Evolutionary conservation across 2,329 filamentous ascomycete genomes (phyloP).

Genomic region (Dryadomyces quercivorus): DNA sequence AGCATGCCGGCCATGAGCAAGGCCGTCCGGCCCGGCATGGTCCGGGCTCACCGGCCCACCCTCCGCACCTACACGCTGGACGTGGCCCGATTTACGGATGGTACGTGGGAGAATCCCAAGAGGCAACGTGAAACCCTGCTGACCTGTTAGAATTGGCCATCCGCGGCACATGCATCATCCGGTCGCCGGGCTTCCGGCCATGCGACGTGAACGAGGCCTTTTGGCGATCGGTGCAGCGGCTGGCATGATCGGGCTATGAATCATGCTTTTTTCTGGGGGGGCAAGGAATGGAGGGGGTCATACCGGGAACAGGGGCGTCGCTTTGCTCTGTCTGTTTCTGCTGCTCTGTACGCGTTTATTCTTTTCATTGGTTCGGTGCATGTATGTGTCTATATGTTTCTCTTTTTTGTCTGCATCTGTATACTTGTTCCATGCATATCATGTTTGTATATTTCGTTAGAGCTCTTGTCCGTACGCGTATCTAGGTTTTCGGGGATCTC

Average conservation of each 20-base stretch:
- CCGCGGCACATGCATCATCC: constrained; percentile 18
- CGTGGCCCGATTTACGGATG: constrained; percentile 15
- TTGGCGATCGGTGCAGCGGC: constrained; percentile 4
- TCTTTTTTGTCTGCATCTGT: too few relatives aligned
- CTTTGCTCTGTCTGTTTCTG: background rate
- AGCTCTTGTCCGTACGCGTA: background rate
- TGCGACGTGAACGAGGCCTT: constrained; percentile 18
- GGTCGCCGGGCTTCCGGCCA: constrained; percentile 18
- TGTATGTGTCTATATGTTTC: too few relatives aligned
- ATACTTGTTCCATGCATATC: too few relatives aligned
- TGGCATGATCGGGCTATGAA: background rate
- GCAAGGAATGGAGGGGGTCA: background rate
- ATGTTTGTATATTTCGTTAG: background rate
- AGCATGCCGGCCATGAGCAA: too few relatives aligned
- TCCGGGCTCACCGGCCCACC: background rate
- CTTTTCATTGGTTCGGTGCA: background rate
- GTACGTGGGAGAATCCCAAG: constrained; percentile 11
- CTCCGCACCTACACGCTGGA: constrained; percentile 11
- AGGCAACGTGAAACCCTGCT: too few relatives aligned
- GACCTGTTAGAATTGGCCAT: constrained; percentile 16
- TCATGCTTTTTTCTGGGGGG: background rate
- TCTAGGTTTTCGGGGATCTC: background rate
- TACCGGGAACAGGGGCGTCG: background rate
- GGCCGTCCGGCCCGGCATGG: too few relatives aligned
- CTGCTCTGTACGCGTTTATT: too few relatives aligned